A percentile compares a stretch with the other conserved stretches of the same genome.
Evolutionary conservation across 2,329 filamentous ascomycete species (phyloP).

Genomic region (Bipolaris sorokiniana): DNA sequence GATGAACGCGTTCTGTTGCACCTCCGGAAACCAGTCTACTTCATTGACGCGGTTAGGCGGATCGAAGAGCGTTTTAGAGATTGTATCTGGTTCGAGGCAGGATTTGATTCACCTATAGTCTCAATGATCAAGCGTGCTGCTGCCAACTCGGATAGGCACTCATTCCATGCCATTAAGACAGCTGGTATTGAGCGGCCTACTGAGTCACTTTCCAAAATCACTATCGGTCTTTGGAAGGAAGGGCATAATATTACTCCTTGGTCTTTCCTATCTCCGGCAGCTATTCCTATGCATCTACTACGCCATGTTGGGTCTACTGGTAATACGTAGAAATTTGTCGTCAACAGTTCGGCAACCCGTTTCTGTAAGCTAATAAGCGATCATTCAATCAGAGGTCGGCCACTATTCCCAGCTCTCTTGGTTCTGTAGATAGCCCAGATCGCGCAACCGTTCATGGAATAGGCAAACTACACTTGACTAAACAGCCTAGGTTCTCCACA

Average conservation of each 20-base stretch:
- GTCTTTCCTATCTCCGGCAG: slow-evolving; percentile 45
- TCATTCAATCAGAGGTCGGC: slow-evolving; percentile 23
- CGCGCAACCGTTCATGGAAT: slow-evolving; percentile 11
- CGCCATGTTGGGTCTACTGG: slow-evolving; percentile 3
- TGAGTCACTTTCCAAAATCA: slow-evolving; percentile 34
- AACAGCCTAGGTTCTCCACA: slow-evolving; percentile 7
- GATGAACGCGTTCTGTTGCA: slow-evolving; percentile 38
- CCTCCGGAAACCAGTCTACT: slow-evolving; percentile 55
- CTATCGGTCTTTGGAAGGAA: slow-evolving; percentile 50
- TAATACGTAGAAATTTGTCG: slow-evolving; percentile 7
- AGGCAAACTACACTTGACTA: slow-evolving; percentile 8
- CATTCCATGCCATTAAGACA: slow-evolving; percentile 6
- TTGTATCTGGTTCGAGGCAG: slow-evolving; percentile 33
- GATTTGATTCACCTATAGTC: slow-evolving; percentile 30
- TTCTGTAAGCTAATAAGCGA: slow-evolving; percentile 20
- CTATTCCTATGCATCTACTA: slow-evolving; percentile 2
- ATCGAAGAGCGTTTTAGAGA: slow-evolving; percentile 38
- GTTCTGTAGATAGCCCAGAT: not conserved
- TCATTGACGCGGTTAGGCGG: slow-evolving; percentile 52
- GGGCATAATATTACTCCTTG: slow-evolving; percentile 50
- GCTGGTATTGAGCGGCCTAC: slow-evolving; percentile 16
- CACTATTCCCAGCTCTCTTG: slow-evolving; percentile 19
- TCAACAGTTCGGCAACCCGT: slow-evolving; percentile 17
- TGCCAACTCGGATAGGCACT: slow-evolving; percentile 2
- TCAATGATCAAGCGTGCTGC: slow-evolving; percentile 41